Base-by-base conservation (phyloP, 805 yeast genomes). In the Sugiyamaella americana region DNA sequence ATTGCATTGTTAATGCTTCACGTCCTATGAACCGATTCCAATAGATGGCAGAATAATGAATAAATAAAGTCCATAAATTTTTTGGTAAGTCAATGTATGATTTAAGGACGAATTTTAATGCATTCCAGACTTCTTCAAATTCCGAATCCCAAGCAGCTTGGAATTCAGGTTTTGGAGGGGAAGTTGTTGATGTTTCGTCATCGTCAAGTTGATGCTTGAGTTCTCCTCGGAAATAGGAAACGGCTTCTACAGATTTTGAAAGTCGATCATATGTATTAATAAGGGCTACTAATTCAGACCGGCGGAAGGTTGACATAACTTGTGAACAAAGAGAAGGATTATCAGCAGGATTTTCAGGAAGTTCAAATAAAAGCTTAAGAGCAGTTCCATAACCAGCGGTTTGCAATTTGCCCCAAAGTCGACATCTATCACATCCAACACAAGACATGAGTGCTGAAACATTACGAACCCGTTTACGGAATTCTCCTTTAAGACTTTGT, bases 361-460 rank as follows among this genome's bases (percentile, higher is more conserved):
- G 66, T 63, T 91, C 98, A 63, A 93, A 87, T 49, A 93, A 70
- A 20, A 91, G 76, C 64, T 93, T 93, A 59, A 93, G 75, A 1
- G 96, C 95, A 5, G 99, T 93, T 17, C 97, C 99, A 64, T 93
- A 93, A 18, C 99, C 99, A 13, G 93, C 87, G 1, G 95, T 87
- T 69, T 93, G 98, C 24, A 93, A 78, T 65, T 93, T 93, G 6
- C 98, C 98, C 99, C 99, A 93, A 66, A 93, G 72, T 59, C 97
- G 78, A 65, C 99, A 93, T 61, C 97, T 75, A 63, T 93, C 98
- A 70, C 99, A 93, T 34, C 96, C 97, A 36, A 93, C 98, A 69
- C 99, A 93, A 64, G 91, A 96, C 97, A 93, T 93, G 38, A 93
- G 79, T 43, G 86, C 82, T 18, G 95, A 82, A 20, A 93, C 94